Base-by-base conservation (phyloP, 441 rosid species). In the Erodium trifolium region DNA sequence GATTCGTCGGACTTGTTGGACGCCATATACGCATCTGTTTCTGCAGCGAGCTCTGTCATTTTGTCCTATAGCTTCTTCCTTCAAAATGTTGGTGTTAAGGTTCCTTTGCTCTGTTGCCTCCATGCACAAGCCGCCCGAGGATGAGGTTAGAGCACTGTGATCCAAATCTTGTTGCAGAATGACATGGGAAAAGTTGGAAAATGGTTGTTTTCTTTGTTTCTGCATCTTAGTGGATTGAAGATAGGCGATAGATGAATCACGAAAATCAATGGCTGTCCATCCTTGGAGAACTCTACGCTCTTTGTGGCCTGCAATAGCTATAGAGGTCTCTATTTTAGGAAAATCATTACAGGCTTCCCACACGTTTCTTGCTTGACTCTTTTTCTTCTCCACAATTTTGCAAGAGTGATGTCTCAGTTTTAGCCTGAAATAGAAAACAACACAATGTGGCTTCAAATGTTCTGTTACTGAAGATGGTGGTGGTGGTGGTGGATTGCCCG, bases 261-360 rank as follows among this genome's bases (percentile, higher is more conserved):
- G 53, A 9, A 7, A 19, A 72, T 73, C 70, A 73, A 70, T 75
- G 86, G 86, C 68, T 71, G 35, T 18, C 82, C 83, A 80, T 23
- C 68, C 64, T 53, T 60, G 78, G 86, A 78, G 31, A 14, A 12
- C 31, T 67, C 18, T 69, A 39, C 57, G 27, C 70, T 41, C 63
- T 78, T 23, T 77, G 81, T 68, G 80, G 79, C 71, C 37, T 60
- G 16, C 63, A 76, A 16, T 53, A 6, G 53, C 39, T 0, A 13
- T 8, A 29, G 45, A 51, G 10, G 1, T 4, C 57, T 45, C 70
- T 70, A 70, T 74, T 74, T 74, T 69, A 53, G 12, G 12, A 11
- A 9, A 43, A 35, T 35, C 39, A 35, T 35, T 35, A 35, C 39
- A 35, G 39, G 27, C 27, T 23, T 23, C 27, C 27, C 27, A 23